Conservation (phyloP, 2,329 filamentous ascomycete genomes). For the Alternaria novae-zelandiae region DNA sequence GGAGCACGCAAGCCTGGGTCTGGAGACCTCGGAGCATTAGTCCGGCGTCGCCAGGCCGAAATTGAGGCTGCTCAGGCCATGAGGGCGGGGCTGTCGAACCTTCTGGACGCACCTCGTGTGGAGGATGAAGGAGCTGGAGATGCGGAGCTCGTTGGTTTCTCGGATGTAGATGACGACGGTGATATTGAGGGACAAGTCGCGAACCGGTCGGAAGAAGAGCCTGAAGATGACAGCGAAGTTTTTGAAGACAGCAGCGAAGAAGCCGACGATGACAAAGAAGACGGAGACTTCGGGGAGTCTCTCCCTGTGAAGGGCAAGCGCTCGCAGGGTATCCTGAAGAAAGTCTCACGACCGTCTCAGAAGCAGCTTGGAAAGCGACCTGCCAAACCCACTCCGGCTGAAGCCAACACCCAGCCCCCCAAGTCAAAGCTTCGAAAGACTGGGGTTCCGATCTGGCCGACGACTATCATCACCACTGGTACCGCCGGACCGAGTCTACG, state of each 20-base stretch:
- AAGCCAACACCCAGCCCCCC: not conserved
- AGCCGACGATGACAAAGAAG: not conserved
- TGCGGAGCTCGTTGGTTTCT: not conserved
- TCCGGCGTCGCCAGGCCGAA: not conserved
- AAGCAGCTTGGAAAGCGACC: not conserved
- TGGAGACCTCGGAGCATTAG: not conserved
- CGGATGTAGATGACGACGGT: not conserved
- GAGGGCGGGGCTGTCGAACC: rapidly evolving
- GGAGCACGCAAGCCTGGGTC: not conserved
- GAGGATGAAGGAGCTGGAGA: not conserved
- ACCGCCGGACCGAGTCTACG: not conserved
- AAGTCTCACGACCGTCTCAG: not conserved
- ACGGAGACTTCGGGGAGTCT: not conserved
- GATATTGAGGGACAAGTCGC: not conserved
- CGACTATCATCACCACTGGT: not conserved
- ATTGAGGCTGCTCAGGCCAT: not conserved
- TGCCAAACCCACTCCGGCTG: not conserved
- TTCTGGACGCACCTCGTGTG: not conserved
- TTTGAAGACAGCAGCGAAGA: not conserved
- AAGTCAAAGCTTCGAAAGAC: not conserved
- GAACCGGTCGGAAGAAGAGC: not conserved
- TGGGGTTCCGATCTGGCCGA: not conserved
- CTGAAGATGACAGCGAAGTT: not conserved
- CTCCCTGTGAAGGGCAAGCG: not conserved
- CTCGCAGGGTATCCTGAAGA: not conserved